phyloP scores from a whole-genome alignment of 768 basidiomycete species.

The Boletus rex-veris region DNA sequence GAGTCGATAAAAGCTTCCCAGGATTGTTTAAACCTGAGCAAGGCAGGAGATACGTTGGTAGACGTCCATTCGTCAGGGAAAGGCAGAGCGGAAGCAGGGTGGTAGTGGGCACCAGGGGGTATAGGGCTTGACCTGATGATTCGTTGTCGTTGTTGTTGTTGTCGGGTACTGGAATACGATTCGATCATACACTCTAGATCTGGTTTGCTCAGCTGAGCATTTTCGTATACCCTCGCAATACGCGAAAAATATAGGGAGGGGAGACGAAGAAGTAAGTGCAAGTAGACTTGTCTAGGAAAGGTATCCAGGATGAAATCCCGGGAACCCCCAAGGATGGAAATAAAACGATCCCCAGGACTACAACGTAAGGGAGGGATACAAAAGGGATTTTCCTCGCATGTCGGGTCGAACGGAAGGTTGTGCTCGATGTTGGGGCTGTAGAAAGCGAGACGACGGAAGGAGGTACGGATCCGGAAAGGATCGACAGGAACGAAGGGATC shows the following conservation, averaged over 20 bases:
- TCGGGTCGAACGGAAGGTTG: constrained; percentile 14
- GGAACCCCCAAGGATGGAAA: constrained; percentile 15
- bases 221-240: constrained; percentile 71
- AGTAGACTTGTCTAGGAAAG: constrained; percentile 42
- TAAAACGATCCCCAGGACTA: constrained; percentile 9
- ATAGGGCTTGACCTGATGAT: constrained; percentile 25
- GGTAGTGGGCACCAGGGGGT: constrained; percentile 24
- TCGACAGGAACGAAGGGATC: constrained; percentile 57
- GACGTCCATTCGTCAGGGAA: constrained; percentile 52
- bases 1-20: constrained; percentile 76
- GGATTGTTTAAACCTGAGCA: constrained; percentile 57
- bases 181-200: constrained; percentile 58
- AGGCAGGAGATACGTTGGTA: constrained; percentile 54
- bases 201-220: constrained; percentile 72
- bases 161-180: constrained; percentile 26
- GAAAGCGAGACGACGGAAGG: constrained; percentile 20
- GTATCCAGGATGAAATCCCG: constrained; percentile 34
- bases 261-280: constrained; percentile 56
- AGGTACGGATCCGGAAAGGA: constrained; percentile 42
- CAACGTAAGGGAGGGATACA: constrained; percentile 22
- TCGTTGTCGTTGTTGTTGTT: constrained; percentile 14
- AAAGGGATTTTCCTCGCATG: constrained; percentile 20
- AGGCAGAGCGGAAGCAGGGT: constrained; percentile 32
- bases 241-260: constrained; percentile 79
- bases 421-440: constrained; percentile 21